A percentile compares a stretch with the other conserved stretches of the same genome.
These are phyloP conservation scores for Trametes hirsuta DNA, from an alignment of 1,284 basidiomycete genomes.

Conservation along the genomic window DNA sequence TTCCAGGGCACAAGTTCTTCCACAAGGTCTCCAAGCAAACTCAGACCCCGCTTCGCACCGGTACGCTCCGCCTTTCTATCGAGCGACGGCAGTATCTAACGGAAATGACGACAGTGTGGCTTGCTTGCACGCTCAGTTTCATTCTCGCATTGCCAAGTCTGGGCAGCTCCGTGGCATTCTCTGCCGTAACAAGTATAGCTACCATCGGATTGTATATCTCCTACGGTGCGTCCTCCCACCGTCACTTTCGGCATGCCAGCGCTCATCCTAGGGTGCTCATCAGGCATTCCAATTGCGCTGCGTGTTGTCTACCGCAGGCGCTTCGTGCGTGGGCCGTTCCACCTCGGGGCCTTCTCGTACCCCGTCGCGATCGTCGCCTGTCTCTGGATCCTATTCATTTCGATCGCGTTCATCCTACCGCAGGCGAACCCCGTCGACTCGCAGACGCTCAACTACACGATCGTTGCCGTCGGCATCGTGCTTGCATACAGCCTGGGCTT, in stretches of 20 bases:
- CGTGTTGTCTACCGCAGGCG: slow-evolving; percentile 60
- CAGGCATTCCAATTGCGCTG: slow-evolving; percentile 69
- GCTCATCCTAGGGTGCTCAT: neutral
- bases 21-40: slow-evolving; percentile 60
- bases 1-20: slow-evolving; percentile 70
- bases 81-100: no score
- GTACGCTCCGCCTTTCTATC: slow-evolving; percentile 37
- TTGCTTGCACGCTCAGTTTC: slow-evolving; percentile 78
- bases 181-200: slow-evolving; percentile 76
- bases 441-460: slow-evolving; percentile 73
- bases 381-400: slow-evolving; percentile 63
- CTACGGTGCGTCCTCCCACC: slow-evolving; percentile 48
- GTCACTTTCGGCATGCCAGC: neutral
- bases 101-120: slow-evolving; percentile 56
- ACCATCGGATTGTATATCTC: slow-evolving; percentile 80
- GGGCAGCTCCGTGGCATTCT: slow-evolving; percentile 71
- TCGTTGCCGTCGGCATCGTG: slow-evolving; percentile 75
- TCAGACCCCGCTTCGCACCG: slow-evolving; percentile 69
- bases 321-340: slow-evolving; percentile 74
- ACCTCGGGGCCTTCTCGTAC: slow-evolving; percentile 63
- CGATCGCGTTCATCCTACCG: slow-evolving; percentile 70
- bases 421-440: slow-evolving; percentile 68
- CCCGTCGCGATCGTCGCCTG: slow-evolving; percentile 58
- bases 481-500: slow-evolving; percentile 61
- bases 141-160: slow-evolving; percentile 72